These are phyloP conservation scores for Sugiyamaella marilandica DNA, from an alignment of 805 yeast genomes.

Conservation along the genomic window DNA sequence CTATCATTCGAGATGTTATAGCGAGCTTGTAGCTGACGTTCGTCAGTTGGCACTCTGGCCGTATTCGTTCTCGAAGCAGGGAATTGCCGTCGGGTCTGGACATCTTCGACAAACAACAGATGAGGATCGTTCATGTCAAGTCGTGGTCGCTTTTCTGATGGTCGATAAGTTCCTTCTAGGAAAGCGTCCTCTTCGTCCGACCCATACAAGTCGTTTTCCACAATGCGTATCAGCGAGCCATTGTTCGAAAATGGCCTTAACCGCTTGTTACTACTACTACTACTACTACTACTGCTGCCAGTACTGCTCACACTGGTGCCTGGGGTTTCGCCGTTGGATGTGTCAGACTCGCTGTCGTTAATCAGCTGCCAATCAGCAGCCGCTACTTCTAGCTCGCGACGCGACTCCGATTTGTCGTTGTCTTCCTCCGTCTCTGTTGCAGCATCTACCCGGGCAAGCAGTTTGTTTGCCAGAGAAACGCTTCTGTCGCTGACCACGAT, in stretches of 20 bases:
- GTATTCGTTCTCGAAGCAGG: constrained; percentile 6
- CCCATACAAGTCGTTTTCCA: constrained; percentile 18
- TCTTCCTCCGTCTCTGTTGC: not conserved
- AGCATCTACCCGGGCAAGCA: not conserved
- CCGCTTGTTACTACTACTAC: not conserved
- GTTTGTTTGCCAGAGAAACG: not conserved
- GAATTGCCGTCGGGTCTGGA: constrained; percentile 3
- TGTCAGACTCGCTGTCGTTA: not conserved
- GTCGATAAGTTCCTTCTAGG: constrained; percentile 57
- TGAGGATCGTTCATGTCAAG: constrained; percentile 87
- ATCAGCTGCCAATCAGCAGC: constrained; percentile 26
- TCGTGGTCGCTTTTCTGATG: constrained; percentile 29
- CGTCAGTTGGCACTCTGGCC: constrained; percentile 45
- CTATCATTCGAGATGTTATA: constrained; percentile 86
- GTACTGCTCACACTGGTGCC: not conserved
- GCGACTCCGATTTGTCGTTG: not conserved
- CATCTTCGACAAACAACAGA: constrained; percentile 57
- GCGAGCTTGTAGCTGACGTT: constrained; percentile 50
- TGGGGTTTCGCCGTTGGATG: not conserved
- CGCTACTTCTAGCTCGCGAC: constrained; percentile 21
- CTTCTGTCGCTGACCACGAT: not conserved
- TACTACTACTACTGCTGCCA: not conserved
- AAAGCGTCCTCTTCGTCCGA: constrained; percentile 54
- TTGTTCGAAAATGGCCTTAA: not conserved
- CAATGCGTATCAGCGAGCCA: not conserved